Percentiles rank a stretch among this genome's conserved stretches.
Conservation (phyloP, 305 asterid species). For the Plantago coronopus region DNA sequence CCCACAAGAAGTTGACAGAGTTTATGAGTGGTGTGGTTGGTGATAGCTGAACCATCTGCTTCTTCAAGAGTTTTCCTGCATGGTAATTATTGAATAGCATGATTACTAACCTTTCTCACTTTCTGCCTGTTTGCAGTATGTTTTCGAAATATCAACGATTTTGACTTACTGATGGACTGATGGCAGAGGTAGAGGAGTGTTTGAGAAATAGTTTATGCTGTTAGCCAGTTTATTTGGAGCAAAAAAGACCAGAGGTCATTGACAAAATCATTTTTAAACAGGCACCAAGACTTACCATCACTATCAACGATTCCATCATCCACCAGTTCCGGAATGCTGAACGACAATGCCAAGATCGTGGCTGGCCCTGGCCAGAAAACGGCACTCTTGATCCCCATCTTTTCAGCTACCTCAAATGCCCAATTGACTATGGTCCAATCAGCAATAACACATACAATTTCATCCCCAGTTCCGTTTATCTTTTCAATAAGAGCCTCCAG, state of each 20-base stretch:
- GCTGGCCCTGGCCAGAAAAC: slow-evolving; percentile 54
- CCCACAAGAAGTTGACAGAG: slow-evolving; percentile 35
- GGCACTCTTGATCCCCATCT: slow-evolving; percentile 32
- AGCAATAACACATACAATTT: slow-evolving; percentile 37
- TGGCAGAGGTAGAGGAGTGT: too few relatives aligned
- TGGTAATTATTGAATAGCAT: not conserved
- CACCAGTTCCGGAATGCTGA: slow-evolving; percentile 39
- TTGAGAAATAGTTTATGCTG: too few relatives aligned
- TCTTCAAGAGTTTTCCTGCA: slow-evolving; percentile 33
- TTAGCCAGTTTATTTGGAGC: too few relatives aligned
- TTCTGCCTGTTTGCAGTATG: too few relatives aligned
- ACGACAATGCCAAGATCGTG: slow-evolving; percentile 29
- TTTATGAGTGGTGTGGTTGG: slow-evolving; percentile 36
- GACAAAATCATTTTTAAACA: not conserved
- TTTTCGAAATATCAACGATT: too few relatives aligned
- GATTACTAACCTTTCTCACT: too few relatives aligned
- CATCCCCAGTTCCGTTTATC: slow-evolving; percentile 19
- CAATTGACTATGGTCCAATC: slow-evolving; percentile 37
- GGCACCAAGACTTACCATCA: slow-evolving; percentile 33
- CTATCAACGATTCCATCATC: slow-evolving; percentile 43
- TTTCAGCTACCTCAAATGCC: slow-evolving; percentile 38
- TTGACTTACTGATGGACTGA: too few relatives aligned
- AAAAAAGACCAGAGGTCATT: not conserved
- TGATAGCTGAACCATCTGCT: slow-evolving; percentile 33
- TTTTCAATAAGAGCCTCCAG: slow-evolving; percentile 39